phyloP scores from a whole-genome alignment of 202 grass and related monocot species.

The Brachypodium distachyon region DNA sequence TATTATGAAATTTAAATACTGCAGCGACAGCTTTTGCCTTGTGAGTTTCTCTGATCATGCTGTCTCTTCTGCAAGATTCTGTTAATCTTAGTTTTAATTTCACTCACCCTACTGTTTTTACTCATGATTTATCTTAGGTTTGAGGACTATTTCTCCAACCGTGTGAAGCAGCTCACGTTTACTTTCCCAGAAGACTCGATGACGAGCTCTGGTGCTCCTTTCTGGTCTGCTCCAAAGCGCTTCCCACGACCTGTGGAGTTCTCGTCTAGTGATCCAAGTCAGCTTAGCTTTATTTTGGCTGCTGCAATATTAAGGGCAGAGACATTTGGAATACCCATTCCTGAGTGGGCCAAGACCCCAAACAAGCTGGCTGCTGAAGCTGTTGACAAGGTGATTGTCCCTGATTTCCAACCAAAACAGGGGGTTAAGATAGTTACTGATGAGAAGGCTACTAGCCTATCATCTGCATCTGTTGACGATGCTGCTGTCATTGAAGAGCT shows the following conservation, averaged over 20 bases:
- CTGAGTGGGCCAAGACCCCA: constrained; percentile 70
- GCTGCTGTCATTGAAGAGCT: constrained; percentile 76
- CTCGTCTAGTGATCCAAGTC: constrained; percentile 41
- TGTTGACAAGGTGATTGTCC: constrained; percentile 57
- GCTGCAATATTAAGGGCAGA: constrained; percentile 79
- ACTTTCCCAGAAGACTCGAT: constrained; percentile 87
- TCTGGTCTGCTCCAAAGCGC: constrained; percentile 96
- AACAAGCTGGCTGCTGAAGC: constrained; percentile 73
- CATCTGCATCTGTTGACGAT: constrained; percentile 79
- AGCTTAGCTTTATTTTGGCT: constrained; percentile 69
- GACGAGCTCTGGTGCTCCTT: constrained; percentile 79
- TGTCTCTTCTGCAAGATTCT: neutral
- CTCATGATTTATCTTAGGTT: constrained; percentile 44
- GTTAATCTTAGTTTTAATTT: neutral
- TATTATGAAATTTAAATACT: neutral
- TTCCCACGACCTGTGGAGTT: constrained; percentile 79
- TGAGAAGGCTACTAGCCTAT: constrained; percentile 81
- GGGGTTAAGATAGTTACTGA: constrained; percentile 90
- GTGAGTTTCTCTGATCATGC: neutral
- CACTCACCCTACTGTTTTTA: neutral
- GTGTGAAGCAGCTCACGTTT: constrained; percentile 85
- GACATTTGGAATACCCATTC: constrained; percentile 76
- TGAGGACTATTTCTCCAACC: constrained; percentile 87
- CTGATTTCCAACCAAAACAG: constrained; percentile 72
- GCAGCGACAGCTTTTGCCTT: neutral